phyloP scores from a whole-genome alignment of 352 stramenopile genomes.

The Phytophthora palmivora region DNA sequence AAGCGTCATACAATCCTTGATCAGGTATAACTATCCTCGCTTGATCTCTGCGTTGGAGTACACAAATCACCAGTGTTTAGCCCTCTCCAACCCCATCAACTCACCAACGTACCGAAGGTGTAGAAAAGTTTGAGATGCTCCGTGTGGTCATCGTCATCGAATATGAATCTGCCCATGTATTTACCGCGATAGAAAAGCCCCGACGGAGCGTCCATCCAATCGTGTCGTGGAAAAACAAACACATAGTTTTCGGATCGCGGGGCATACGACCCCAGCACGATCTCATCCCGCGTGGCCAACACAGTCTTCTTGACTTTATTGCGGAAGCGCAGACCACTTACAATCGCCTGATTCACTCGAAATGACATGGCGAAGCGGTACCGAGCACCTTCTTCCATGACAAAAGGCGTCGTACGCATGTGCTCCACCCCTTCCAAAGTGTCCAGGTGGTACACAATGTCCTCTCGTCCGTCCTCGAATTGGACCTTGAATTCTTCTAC shows the following conservation, averaged over 20 bases:
- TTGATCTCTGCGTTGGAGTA: conserved; percentile 59
- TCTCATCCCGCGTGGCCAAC: conserved; percentile 73
- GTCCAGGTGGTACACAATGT: conserved; percentile 80
- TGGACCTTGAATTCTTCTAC: conserved; percentile 89
- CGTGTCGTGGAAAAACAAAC: conserved; percentile 84
- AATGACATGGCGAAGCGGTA: conserved; percentile 90
- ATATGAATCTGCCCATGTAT: conserved; percentile 84
- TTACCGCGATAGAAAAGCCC: conserved; percentile 90
- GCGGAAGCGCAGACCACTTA: conserved; percentile 84
- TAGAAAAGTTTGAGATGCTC: conserved; percentile 82
- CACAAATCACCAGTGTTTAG: background rate
- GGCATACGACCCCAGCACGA: conserved; percentile 88
- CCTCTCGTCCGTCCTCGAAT: conserved; percentile 73
- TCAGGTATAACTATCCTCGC: conserved; percentile 30
- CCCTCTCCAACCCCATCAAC: background rate
- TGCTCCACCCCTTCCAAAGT: conserved; percentile 71
- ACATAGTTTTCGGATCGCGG: conserved; percentile 76
- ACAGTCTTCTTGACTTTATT: conserved; percentile 91
- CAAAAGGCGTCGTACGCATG: conserved; percentile 78
- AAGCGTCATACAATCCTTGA: background rate
- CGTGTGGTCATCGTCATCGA: conserved; percentile 70
- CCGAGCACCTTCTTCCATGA: conserved; percentile 73
- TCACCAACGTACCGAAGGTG: conserved; percentile 66
- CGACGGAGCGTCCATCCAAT: conserved; percentile 85
- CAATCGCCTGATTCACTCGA: conserved; percentile 86